Conservation (phyloP, 805 yeast genomes). For the Blastobotrys attinorum region DNA sequence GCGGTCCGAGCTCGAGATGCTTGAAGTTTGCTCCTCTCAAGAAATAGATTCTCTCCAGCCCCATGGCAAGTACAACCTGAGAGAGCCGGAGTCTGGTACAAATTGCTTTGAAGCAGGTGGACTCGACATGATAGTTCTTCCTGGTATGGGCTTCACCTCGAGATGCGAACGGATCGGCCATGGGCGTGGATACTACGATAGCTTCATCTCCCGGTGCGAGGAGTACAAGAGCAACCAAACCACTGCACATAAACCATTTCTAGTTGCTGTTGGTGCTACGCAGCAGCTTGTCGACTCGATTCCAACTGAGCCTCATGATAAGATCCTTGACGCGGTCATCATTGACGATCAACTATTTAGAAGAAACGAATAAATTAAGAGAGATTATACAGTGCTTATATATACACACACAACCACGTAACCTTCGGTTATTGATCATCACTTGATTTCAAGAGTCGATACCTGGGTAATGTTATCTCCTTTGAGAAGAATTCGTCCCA, state of each 20-base stretch:
- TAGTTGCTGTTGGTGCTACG: conserved; percentile 55
- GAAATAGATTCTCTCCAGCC: conserved; percentile 47
- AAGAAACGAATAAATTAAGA: background rate
- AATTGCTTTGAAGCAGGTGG: conserved; percentile 27
- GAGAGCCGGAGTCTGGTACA: conserved; percentile 47
- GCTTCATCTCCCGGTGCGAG: conserved; percentile 46
- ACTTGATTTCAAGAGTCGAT: conserved; percentile 27
- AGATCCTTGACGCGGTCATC: conserved; percentile 47
- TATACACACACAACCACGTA: too few species aligned
- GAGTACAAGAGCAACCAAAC: conserved; percentile 23
- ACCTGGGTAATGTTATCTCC: conserved; percentile 92
- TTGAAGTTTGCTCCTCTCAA: conserved; percentile 36
- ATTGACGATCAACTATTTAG: conserved; percentile 29
- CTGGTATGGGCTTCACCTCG: conserved; percentile 74
- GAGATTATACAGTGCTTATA: too few species aligned
- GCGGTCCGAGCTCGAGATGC: conserved; percentile 46
- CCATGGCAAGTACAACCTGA: conserved; percentile 55
- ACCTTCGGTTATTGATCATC: background rate
- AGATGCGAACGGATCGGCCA: conserved; percentile 64
- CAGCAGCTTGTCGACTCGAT: conserved; percentile 50
- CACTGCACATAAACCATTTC: conserved; percentile 16
- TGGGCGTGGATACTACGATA: conserved; percentile 92
- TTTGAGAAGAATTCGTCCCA: conserved; percentile 60
- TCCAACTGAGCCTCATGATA: conserved; percentile 60
- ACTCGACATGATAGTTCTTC: conserved; percentile 69